phyloP scores from a whole-genome alignment of 2,329 filamentous ascomycete species.

The Fusarium nematophilum region DNA sequence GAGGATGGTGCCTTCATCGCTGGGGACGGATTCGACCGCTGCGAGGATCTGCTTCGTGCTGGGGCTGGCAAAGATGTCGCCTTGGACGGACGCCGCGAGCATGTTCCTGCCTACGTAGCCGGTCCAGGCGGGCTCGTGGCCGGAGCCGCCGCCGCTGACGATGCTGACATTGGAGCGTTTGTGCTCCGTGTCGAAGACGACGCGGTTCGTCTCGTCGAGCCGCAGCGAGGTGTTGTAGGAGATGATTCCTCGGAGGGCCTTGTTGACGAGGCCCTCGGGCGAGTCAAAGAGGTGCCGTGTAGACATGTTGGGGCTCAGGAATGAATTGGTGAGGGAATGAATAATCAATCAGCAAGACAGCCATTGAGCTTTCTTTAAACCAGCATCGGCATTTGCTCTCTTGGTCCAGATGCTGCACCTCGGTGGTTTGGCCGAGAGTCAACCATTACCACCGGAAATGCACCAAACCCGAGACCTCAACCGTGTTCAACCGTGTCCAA shows the following conservation, averaged over 20 bases:
- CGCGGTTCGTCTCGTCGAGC: conserved; percentile 62
- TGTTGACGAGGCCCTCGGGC: conserved; percentile 64
- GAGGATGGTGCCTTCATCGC: conserved; percentile 65
- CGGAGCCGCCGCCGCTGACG: conserved; percentile 67
- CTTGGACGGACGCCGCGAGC: conserved; percentile 69
- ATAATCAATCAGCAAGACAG: neutral
- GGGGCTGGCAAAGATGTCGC: conserved; percentile 73
- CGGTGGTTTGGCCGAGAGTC: neutral
- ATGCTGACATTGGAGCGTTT: conserved; percentile 59
- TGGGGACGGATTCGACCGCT: conserved; percentile 66
- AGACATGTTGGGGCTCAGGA: conserved; percentile 54
- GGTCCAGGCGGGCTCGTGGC: conserved; percentile 71
- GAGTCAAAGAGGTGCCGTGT: conserved; percentile 65
- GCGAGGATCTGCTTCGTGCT: conserved; percentile 72
- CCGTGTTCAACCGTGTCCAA: too few species aligned
- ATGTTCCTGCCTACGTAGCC: conserved; percentile 72
- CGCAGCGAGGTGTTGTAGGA: conserved; percentile 64
- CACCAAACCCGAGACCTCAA: too few species aligned
- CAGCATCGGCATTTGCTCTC: neutral
- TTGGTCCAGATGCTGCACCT: too few species aligned
- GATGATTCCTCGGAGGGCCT: conserved; percentile 62
- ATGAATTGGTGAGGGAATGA: neutral
- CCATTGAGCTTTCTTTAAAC: neutral
- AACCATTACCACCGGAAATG: conserved; percentile 9
- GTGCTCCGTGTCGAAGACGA: conserved; percentile 61